Conservation (phyloP, 805 yeast genomes). For the Deakozyma indianensis region DNA sequence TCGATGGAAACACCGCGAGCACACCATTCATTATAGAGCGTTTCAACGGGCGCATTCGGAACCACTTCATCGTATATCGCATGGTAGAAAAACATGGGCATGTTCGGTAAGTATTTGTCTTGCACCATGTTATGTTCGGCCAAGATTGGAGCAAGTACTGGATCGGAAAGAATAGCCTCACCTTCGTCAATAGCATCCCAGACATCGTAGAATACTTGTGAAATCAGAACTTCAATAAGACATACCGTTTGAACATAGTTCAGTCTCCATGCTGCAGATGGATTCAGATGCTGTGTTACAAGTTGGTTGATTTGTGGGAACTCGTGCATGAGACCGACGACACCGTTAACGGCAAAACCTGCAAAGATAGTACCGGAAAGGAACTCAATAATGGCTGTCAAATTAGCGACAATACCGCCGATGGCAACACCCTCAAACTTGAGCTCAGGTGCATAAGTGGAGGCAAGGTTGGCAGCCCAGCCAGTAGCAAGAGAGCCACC, state of each 20-base stretch:
- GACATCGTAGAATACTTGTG: conserved; percentile 10
- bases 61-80: conserved; percentile 14
- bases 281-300: conserved; percentile 6
- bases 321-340: conserved; percentile 15
- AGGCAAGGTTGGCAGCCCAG: conserved; percentile 12
- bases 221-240: conserved; percentile 5
- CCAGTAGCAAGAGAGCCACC: conserved; percentile 16
- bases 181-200: conserved; percentile 10
- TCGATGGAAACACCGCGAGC: conserved; percentile 10
- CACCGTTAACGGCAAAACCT: conserved; percentile 14
- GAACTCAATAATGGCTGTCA: conserved; percentile 8
- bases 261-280: conserved; percentile 7
- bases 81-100: conserved; percentile 16
- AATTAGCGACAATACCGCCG: conserved; percentile 14
- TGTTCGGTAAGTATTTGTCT: conserved; percentile 12
- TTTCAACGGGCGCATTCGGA: conserved; percentile 8
- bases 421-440: conserved; percentile 11
- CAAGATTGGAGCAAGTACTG: conserved; percentile 7
- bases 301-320: conserved; percentile 13
- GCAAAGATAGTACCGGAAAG: conserved; percentile 13
- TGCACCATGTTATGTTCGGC: conserved; percentile 8
- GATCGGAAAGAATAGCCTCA: conserved; percentile 7
- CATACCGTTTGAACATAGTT: conserved; percentile 8
- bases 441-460: conserved; percentile 14
- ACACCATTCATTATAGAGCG: conserved; percentile 12